Percentiles rank a stretch among this genome's conserved stretches.
Conservation (phyloP, 768 basidiomycete genomes). For the Krasilnikovozyma curviuscula region DNA sequence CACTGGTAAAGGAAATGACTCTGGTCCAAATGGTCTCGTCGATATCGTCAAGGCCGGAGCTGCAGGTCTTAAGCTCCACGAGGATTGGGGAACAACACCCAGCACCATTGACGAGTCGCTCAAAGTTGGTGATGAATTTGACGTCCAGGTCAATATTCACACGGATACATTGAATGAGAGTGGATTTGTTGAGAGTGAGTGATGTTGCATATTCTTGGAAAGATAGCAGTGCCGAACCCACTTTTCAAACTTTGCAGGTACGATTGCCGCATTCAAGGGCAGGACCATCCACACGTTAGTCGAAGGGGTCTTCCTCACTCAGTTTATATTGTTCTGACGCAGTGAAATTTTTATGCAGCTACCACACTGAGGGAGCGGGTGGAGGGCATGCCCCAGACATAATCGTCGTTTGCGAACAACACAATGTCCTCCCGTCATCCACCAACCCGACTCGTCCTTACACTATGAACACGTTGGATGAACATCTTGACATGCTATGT, state of each 20-base stretch:
- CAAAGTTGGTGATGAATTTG: conserved; percentile 68
- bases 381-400: conserved; percentile 83
- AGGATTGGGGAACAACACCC: conserved; percentile 92
- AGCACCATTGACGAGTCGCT: conserved; percentile 56
- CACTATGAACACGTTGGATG: conserved; percentile 75
- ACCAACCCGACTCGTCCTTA: conserved; percentile 94
- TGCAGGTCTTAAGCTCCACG: conserved; percentile 80
- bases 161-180: conserved; percentile 95
- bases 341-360: conserved; percentile 24
- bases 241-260: conserved; percentile 34
- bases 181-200: conserved; percentile 79
- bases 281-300: conserved; percentile 69
- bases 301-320: too few relatives aligned
- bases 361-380: conserved; percentile 93
- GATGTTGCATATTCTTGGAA: not conserved
- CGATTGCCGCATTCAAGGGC: conserved; percentile 69
- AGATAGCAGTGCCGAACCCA: not conserved
- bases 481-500: conserved; percentile 98
- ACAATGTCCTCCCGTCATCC: conserved; percentile 83
- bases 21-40: conserved; percentile 48
- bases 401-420: conserved; percentile 78
- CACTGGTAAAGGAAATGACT: conserved; percentile 93
- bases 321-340: not conserved
- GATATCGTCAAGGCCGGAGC: conserved; percentile 72
- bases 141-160: conserved; percentile 94